These are phyloP conservation scores for Talaromyces sp. DNA, from an alignment of 2,329 filamentous ascomycete species.

Conservation along the genomic window DNA sequence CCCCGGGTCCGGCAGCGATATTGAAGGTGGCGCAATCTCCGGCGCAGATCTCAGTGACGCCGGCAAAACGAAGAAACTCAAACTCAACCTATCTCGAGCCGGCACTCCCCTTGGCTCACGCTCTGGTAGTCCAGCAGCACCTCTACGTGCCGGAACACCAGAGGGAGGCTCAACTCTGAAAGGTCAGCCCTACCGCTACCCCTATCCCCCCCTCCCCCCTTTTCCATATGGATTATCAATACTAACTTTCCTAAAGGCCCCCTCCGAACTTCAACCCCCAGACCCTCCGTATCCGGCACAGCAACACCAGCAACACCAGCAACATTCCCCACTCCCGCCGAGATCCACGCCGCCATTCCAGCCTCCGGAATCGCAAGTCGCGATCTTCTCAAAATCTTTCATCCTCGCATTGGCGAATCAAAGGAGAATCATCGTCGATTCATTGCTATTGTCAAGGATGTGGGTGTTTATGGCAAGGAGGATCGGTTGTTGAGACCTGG, in stretches of 20 bases:
- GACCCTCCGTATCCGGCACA: background rate
- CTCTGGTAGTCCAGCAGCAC: conserved; percentile 40
- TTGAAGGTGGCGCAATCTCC: conserved; percentile 49
- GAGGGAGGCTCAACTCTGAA: conserved; percentile 24
- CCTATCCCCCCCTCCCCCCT: background rate
- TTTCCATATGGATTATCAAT: no score
- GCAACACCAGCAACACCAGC: conserved; percentile 13
- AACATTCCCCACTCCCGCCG: conserved; percentile 41
- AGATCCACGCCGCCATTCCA: conserved; percentile 46
- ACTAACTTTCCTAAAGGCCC: background rate
- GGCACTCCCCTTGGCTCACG: conserved; percentile 47
- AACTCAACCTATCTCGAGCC: conserved; percentile 40
- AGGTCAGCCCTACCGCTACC: conserved; percentile 19
- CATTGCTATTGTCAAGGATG: conserved; percentile 42
- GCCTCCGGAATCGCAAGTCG: conserved; percentile 40
- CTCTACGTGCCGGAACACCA: conserved; percentile 38
- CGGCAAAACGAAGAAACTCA: conserved; percentile 45
- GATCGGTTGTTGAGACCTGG: conserved; percentile 39
- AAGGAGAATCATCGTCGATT: conserved; percentile 39
- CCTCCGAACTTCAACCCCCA: conserved; percentile 3
- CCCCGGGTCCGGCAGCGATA: conserved; percentile 51
- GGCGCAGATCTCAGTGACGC: conserved; percentile 44
- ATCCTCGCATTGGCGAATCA: conserved; percentile 38
- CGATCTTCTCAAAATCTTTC: conserved; percentile 42
- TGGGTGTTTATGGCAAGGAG: conserved; percentile 40